These are phyloP conservation scores for Abrus pulchellus DNA, from an alignment of 306 rosid species.

Conservation along the genomic window DNA sequence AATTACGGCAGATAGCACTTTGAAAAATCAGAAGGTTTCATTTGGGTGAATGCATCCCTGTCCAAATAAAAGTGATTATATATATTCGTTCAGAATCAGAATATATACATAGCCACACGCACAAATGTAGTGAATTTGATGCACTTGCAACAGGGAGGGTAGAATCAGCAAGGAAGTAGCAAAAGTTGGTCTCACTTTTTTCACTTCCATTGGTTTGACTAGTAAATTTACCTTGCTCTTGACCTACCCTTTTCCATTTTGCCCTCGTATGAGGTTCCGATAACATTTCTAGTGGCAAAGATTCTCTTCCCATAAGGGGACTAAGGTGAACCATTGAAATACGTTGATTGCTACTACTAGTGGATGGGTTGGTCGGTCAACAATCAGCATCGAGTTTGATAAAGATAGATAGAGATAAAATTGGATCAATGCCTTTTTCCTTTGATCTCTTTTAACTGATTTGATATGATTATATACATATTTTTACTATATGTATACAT, in stretches of 20 bases:
- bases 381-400: constrained; percentile 52
- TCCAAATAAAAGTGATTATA: constrained; percentile 28
- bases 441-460: background rate
- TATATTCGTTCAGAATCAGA: constrained; percentile 43
- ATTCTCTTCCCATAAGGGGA: constrained; percentile 43
- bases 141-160: constrained; percentile 24
- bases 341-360: constrained; percentile 37
- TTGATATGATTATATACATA: background rate
- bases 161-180: constrained; percentile 19
- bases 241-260: background rate
- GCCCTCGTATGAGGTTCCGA: constrained; percentile 38
- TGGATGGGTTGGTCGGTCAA: constrained; percentile 41
- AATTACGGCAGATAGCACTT: background rate
- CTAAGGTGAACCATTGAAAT: constrained; percentile 44
- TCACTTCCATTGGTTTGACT: constrained; percentile 36
- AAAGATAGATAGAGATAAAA: constrained; percentile 32
- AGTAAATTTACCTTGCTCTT: background rate
- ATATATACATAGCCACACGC: constrained; percentile 42
- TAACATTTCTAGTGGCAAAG: constrained; percentile 44
- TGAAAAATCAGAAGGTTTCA: constrained; percentile 31
- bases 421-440: constrained; percentile 41
- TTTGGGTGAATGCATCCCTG: constrained; percentile 10
- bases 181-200: constrained; percentile 1
- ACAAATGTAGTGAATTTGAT: constrained; percentile 45
- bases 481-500: background rate